Evolutionary conservation across 768 basidiomycete species (phyloP).

Genomic region (Suillus subalutaceus): DNA sequence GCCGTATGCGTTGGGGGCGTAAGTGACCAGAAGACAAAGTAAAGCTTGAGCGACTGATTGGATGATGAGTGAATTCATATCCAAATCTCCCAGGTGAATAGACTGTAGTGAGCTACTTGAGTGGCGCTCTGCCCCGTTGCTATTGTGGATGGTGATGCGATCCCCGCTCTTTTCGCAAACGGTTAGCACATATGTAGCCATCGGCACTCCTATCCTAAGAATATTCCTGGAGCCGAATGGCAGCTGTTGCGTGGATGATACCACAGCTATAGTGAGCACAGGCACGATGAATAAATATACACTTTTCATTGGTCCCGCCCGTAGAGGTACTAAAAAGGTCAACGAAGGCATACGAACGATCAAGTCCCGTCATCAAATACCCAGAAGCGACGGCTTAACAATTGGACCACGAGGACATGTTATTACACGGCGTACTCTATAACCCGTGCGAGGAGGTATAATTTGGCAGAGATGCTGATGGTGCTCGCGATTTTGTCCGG

Average conservation of each 20-base stretch:
- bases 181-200: background rate
- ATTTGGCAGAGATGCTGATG: background rate
- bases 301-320: background rate
- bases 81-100: background rate
- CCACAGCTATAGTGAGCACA: constrained; percentile 1
- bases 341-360: background rate
- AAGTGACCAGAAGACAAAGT: background rate
- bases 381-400: background rate
- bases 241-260: background rate
- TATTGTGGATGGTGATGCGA: background rate
- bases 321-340: background rate
- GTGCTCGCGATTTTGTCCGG: background rate
- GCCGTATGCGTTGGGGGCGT: background rate
- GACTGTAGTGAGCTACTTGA: background rate
- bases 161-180: background rate
- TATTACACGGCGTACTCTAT: background rate
- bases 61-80: background rate
- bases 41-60: background rate
- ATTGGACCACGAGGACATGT: constrained; percentile 1
- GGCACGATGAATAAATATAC: background rate
- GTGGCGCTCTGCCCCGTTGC: background rate
- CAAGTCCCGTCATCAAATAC: background rate
- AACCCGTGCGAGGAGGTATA: background rate
- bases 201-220: background rate
- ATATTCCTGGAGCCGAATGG: background rate